Percentiles rank a stretch among this genome's conserved stretches.
phyloP scores from a whole-genome alignment of 1,284 basidiomycete species.

The Naganishia sp. region DNA sequence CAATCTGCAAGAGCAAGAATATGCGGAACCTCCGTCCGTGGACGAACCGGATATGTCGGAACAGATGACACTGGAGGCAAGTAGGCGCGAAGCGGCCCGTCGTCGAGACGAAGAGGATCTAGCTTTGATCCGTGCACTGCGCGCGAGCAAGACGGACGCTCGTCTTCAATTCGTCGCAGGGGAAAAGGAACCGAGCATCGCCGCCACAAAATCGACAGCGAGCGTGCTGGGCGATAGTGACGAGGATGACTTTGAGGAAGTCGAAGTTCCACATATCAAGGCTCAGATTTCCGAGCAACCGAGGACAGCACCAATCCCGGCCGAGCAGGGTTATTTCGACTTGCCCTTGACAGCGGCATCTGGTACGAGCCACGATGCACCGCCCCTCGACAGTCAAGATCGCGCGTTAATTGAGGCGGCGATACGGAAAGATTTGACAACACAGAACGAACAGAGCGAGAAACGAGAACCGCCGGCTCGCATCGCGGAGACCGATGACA shows the following conservation, averaged over 20 bases:
- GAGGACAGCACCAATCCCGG: slow-evolving; percentile 27
- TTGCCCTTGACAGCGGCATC: neutral
- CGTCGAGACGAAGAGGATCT: slow-evolving; percentile 31
- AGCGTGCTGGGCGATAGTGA: slow-evolving; percentile 18
- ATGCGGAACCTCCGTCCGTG: neutral
- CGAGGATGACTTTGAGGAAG: slow-evolving; percentile 24
- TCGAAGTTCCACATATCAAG: slow-evolving; percentile 13
- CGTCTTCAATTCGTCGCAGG: slow-evolving; percentile 31
- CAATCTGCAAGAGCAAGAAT: slow-evolving; percentile 20
- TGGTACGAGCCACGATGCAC: neutral
- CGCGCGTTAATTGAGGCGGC: slow-evolving; percentile 11
- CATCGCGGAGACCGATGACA: too few species aligned
- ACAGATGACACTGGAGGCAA: slow-evolving; percentile 9
- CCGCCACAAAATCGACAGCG: slow-evolving; percentile 26
- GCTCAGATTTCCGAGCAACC: slow-evolving; percentile 24
- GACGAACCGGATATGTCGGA: slow-evolving; percentile 14
- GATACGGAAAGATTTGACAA: slow-evolving; percentile 3
- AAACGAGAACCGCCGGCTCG: too few species aligned
- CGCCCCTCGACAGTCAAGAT: slow-evolving; percentile 15
- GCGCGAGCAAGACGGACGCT: slow-evolving; percentile 30
- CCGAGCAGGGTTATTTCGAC: slow-evolving; percentile 13
- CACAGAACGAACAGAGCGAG: neutral
- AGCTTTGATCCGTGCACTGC: slow-evolving; percentile 28
- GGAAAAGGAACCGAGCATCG: slow-evolving; percentile 20
- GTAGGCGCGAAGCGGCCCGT: slow-evolving; percentile 22